phyloP scores from a whole-genome alignment of 306 rosid species.

The Inga oerstediana region DNA sequence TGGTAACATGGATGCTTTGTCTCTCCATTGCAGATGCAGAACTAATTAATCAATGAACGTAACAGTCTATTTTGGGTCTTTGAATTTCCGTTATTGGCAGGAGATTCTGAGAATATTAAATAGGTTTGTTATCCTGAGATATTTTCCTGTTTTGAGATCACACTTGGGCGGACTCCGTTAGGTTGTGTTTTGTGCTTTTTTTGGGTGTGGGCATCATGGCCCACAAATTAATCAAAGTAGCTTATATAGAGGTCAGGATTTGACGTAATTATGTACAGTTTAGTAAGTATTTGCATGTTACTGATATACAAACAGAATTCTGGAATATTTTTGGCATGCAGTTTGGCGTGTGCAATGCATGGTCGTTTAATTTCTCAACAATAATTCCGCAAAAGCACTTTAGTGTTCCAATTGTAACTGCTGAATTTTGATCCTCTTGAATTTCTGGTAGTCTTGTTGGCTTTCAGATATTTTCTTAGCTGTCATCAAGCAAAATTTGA shows the following conservation, averaged over 20 bases:
- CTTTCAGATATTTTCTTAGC: neutral
- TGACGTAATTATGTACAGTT: neutral
- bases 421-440: neutral
- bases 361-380: neutral
- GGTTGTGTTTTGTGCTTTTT: neutral
- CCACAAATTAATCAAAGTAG: neutral
- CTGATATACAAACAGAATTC: neutral
- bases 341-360: neutral
- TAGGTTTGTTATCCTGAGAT: neutral
- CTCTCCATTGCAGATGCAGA: neutral
- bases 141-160: neutral
- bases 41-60: neutral
- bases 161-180: neutral
- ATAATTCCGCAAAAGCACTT: neutral
- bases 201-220: neutral
- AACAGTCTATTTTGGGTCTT: neutral
- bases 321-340: neutral
- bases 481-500: neutral
- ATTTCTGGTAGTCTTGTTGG: neutral
- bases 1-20: neutral
- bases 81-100: neutral
- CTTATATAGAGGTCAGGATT: constrained; percentile 2
- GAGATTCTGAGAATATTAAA: neutral
- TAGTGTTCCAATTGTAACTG: constrained; percentile 5
- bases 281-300: neutral